These are phyloP conservation scores for Trichoderma koningii DNA, from an alignment of 2,329 filamentous ascomycete genomes.

Conservation along the genomic window DNA sequence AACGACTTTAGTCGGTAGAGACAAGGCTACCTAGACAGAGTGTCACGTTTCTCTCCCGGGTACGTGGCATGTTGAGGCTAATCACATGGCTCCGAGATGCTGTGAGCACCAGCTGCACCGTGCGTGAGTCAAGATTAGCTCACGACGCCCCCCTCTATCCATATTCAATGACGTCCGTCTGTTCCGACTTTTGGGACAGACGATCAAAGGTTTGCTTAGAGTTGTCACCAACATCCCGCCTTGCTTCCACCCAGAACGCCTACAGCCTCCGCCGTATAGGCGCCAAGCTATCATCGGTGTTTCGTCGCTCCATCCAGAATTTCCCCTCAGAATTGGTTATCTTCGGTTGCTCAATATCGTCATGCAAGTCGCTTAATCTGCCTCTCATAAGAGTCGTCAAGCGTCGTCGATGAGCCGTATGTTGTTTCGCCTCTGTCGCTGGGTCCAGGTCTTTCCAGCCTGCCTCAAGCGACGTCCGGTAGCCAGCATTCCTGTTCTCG, in stretches of 20 bases:
- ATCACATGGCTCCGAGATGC: no score
- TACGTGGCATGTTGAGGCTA: no score
- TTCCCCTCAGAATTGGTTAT: not conserved
- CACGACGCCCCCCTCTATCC: no score
- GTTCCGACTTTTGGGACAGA: no score
- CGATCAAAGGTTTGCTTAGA: no score
- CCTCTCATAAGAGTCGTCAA: not conserved
- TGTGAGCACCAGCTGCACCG: not conserved
- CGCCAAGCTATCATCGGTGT: slow-evolving; percentile 6
- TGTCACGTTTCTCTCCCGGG: no score
- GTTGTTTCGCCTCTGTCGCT: not conserved
- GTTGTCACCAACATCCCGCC: not conserved
- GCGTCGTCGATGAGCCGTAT: not conserved
- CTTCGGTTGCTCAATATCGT: not conserved
- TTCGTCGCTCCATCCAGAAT: not conserved
- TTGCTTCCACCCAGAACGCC: not conserved
- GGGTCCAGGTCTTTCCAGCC: not conserved
- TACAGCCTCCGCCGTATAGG: not conserved
- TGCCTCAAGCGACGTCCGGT: not conserved
- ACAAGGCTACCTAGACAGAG: no score
- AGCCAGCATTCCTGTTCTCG: no score
- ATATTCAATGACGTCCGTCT: no score
- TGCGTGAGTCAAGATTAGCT: not conserved
- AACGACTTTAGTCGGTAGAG: no score
- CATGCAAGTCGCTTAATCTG: not conserved